Conservation (phyloP, 1,139 yeast species). For the Magnusiomyces tetraspermus region DNA sequence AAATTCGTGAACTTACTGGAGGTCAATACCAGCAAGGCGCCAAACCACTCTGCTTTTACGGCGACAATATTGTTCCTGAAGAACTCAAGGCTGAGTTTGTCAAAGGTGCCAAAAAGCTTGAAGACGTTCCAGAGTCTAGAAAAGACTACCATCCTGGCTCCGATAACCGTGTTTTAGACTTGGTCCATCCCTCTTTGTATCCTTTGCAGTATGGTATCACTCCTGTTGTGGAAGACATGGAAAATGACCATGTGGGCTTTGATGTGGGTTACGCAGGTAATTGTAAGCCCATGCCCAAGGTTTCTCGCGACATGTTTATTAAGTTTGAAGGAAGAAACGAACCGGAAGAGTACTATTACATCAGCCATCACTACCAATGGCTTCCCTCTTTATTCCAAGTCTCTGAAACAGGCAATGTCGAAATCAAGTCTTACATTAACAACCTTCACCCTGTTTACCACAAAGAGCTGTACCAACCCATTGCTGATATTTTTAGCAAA, state of each 20-base stretch:
- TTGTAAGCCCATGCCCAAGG: background rate
- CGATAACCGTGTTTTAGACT: constrained; percentile 34
- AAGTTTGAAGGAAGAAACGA: background rate
- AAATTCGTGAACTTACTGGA: constrained; percentile 8
- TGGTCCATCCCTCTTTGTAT: constrained; percentile 40
- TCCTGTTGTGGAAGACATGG: constrained; percentile 20
- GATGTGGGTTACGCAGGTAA: background rate
- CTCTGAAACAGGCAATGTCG: constrained; percentile 10
- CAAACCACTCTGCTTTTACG: constrained; percentile 12
- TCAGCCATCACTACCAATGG: constrained; percentile 9
- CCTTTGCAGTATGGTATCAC: constrained; percentile 35
- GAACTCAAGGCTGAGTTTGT: too few species aligned
- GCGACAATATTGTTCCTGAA: constrained; percentile 15
- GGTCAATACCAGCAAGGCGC: constrained; percentile 12
- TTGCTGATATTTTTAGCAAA: constrained; percentile 28
- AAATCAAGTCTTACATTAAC: constrained; percentile 32
- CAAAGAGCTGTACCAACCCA: constrained; percentile 24
- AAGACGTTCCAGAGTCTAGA: constrained; percentile 43
- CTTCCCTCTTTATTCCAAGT: constrained; percentile 12
- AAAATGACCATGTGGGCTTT: constrained; percentile 4
- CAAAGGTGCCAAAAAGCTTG: constrained; percentile 27
- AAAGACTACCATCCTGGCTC: constrained; percentile 38
- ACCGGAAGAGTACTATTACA: background rate
- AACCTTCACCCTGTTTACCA: constrained; percentile 32
- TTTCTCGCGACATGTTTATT: too few species aligned